Evolutionary conservation across 441 rosid genomes (phyloP), one percentile per base, ranked within the genome.

Genomic region (Pelargonium fulgidum): DNA sequence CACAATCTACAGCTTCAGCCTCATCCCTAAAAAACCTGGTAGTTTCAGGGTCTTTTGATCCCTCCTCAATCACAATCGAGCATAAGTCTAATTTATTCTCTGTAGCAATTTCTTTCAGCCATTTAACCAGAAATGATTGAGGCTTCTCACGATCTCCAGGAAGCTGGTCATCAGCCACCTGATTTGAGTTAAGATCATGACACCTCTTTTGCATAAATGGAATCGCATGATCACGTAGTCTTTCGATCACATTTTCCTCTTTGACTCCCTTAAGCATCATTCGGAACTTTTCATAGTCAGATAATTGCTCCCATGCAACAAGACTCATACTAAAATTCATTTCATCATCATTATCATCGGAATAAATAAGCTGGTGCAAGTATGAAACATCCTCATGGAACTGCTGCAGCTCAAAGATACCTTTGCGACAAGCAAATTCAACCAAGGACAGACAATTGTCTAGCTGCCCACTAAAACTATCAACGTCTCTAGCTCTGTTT

Each of bases 201-300:
- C 47, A 81, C 78, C 85, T 82, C 71, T 74, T 85, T 75, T 62
- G 79, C 95, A 92, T 88, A 78, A 87, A 95, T 11, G 97, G 93
- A 85, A 92, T 76, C 64, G 97, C 98, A 76, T 75, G 84, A 29
- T 77, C 85, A 70, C 68, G 83, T 81, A 95, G 81, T 70, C 80
- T 85, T 76, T 83, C 79, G 11, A 89, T 80, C 72, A 88, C 85
- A 66, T 79, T 90, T 80, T 88, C 91, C 70, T 77, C 86, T 73
- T 84, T 83, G 68, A 84, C 84, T 72, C 85, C 88, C 75, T 83
- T 85, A 66, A 95, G 90, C 87, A 92, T 88, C 81, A 83, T 71
- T 72, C 81, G 83, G 80, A 92, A 95, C 80, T 89, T 95, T 66
- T 89, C 93, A 81, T 88, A 95, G 80, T 92, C 93, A 75, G 95